Base-by-base conservation (phyloP, 139 green algal genomes). In the Edaphochlamys debaryana region DNA sequence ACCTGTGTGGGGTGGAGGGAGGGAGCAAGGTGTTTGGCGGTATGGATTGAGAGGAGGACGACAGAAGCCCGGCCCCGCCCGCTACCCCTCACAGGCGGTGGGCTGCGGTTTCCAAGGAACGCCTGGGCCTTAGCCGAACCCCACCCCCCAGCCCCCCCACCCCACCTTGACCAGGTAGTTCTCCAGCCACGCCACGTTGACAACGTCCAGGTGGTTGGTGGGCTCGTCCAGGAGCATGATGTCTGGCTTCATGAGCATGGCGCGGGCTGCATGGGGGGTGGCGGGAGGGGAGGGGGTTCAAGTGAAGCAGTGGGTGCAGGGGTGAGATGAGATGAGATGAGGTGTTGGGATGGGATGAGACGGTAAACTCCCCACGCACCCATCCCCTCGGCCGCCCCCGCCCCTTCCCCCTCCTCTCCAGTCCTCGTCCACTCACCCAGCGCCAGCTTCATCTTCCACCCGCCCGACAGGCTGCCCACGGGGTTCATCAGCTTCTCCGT, bases 401-500 rank as follows among this genome's bases (percentile, higher is more conserved):
- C 37, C 4, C 1, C 45, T 63, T 4, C 11, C 11, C 54, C 45
- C 45, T 54, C 45, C 11, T 13, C 45, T 22, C 11, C 45, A 54
- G 11, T 13, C 45, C 45, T 54, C 45, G 11, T 13, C 45, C 11
- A 52, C 79, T 78, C 56, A 63, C 81, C 78, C 67, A 97, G 89
- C 58, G 94, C 95, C 72, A 98, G 92, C 91, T 97, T 97, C 94
- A 97, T 97, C 91, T 96, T 96, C 95, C 95, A 98, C 64, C 95
- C 90, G 75, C 94, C 94, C 20, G 91, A 95, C 45, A 96, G 85
- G 3, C 75, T 80, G 64, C 66, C 82, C 64, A 98, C 86, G 50
- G 86, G 80, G 37, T 56, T 45, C 34, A 83, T 36, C 42, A 86
- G 90, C 89, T 95, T 91, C 41, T 90, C 90, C 0, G 92, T 84